Evolutionary conservation across 2,329 filamentous ascomycete species (phyloP).

Genomic region (Venturia pyrina): DNA sequence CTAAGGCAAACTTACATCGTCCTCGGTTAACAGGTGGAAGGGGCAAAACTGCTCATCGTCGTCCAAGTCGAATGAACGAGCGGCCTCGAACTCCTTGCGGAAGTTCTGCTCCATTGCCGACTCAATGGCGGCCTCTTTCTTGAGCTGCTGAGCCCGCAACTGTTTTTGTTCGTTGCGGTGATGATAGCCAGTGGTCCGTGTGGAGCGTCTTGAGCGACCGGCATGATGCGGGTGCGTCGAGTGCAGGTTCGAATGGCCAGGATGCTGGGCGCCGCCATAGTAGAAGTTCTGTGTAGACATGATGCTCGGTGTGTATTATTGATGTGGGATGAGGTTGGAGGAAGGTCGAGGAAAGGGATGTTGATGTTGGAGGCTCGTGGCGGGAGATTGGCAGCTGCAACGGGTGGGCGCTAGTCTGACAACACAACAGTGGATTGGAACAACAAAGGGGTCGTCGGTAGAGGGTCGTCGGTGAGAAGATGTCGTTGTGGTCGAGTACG

Average conservation of each 20-base stretch:
- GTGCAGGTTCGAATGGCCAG: constrained; percentile 40
- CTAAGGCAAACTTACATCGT: constrained; percentile 55
- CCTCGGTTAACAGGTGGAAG: constrained; percentile 74
- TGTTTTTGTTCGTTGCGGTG: constrained; percentile 56
- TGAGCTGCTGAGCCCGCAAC: constrained; percentile 63
- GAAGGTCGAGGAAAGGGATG: neutral
- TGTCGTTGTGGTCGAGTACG: neutral
- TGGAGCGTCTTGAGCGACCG: constrained; percentile 74
- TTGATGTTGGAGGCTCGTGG: neutral
- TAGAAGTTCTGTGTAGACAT: constrained; percentile 37
- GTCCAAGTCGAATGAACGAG: constrained; percentile 87
- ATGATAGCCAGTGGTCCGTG: constrained; percentile 74
- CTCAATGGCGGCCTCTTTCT: constrained; percentile 61
- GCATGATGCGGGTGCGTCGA: constrained; percentile 69
- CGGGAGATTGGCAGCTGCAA: neutral
- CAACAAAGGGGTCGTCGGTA: neutral
- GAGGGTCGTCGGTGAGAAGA: too few relatives aligned
- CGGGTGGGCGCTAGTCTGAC: neutral
- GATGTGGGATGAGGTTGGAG: neutral
- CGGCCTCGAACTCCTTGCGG: constrained; percentile 80
- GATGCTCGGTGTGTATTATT: constrained; percentile 13
- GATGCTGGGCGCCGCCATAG: constrained; percentile 37
- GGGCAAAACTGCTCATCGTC: constrained; percentile 96
- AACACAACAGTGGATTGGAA: neutral
- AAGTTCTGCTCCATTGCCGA: constrained; percentile 72